Base-by-base conservation (phyloP, 768 basidiomycete genomes). In the Phaffia tasmanica region DNA sequence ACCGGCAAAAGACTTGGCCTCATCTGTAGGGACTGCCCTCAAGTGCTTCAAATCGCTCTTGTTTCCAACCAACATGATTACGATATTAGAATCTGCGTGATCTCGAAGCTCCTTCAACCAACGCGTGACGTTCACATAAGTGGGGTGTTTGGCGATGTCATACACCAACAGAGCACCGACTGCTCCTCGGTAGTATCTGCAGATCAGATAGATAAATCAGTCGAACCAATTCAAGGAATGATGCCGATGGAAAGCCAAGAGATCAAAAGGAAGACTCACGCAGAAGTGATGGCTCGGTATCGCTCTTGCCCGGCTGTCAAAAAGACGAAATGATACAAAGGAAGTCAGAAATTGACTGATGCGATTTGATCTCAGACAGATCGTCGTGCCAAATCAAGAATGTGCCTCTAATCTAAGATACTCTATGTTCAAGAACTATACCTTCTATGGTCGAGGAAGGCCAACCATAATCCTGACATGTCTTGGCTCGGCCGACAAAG, bases 41-140 rank as follows among this genome's bases (percentile, higher is more conserved):
- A 97, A 77, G 76, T 98, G 95, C 79, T 95, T 92, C 82, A 99
- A 85, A 83, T 99, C 95, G 76, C 89, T 92, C 86, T 99, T 97
- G 82, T 97, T 97, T 16, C 91, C 91, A 15, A 94, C 90, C 49
- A 93, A 83, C 89, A 92, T 92, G 75, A 94, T 94, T 62, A 89
- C 89, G 68, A 91, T 91, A 80, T 87, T 91, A 63, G 86, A 85
- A 68, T 80, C 79, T 63, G 93, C 92, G 74, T 97, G 92, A 76
- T 97, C 92, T 69, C 92, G 84, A 59, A 97, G 81, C 77, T 97
- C 93, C 81, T 97, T 95, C 78, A 97, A 80, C 93, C 93, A 97
- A 78, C 93, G 83, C 61, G 85, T 86, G 56, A 97, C 89, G 75
- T 89, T 94, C 76, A 85, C 87, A 75, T 90, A 99, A 57, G 95